Percentiles rank a stretch among this genome's conserved stretches.
Evolutionary conservation across 768 basidiomycete species (phyloP).

Genomic region (Termitomyces sp.): DNA sequence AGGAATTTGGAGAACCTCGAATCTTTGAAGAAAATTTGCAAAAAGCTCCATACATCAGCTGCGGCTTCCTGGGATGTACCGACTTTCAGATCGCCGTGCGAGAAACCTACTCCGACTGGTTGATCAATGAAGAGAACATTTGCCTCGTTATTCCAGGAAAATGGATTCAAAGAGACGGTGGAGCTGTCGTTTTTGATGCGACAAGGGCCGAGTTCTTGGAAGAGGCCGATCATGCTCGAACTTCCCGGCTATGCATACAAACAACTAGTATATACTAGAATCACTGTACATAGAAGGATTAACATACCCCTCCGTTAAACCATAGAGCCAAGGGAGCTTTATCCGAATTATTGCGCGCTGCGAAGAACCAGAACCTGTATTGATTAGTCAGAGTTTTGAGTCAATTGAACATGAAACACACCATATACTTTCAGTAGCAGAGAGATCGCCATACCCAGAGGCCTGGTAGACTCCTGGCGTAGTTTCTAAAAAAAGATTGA

Average conservation of each 20-base stretch:
- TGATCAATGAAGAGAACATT: constrained; percentile 62
- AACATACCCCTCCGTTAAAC: constrained; percentile 57
- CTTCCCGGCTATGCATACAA: constrained; percentile 37
- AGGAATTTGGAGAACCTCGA: constrained; percentile 43
- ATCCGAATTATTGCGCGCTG: constrained; percentile 51
- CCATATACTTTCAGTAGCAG: constrained; percentile 54
- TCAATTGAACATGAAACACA: constrained; percentile 10
- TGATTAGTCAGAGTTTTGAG: not conserved
- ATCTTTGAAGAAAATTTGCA: constrained; percentile 59
- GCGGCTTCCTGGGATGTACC: constrained; percentile 51
- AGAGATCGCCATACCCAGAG: constrained; percentile 59
- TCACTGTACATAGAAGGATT: not conserved
- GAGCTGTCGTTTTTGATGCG: constrained; percentile 49
- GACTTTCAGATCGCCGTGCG: constrained; percentile 44
- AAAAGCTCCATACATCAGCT: constrained; percentile 51
- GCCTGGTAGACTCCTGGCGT: constrained; percentile 57
- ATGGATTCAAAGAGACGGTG: constrained; percentile 43
- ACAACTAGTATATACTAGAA: not conserved
- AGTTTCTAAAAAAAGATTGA: constrained; percentile 34
- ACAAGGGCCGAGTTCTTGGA: constrained; percentile 78
- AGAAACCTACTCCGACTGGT: constrained; percentile 59
- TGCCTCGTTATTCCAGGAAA: constrained; percentile 52
- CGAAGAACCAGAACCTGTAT: constrained; percentile 66
- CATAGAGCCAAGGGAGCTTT: constrained; percentile 60
- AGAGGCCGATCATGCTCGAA: constrained; percentile 56